A percentile compares a stretch with the other conserved stretches of the same genome.
Evolutionary conservation across 2,329 filamentous ascomycete genomes (phyloP).

Genomic region (Thielaviopsis populi): DNA sequence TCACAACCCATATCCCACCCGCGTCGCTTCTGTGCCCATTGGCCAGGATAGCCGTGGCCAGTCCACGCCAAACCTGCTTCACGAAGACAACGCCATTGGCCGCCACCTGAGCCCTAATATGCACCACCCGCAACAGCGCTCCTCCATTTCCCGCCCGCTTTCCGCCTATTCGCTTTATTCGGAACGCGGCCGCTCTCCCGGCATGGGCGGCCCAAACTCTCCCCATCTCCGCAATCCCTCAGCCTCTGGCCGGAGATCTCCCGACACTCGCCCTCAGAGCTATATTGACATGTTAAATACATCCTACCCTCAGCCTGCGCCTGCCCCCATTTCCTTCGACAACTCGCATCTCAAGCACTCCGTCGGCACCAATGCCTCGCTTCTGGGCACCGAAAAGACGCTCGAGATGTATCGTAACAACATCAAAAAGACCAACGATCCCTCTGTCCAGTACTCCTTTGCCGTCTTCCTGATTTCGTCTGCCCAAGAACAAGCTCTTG

Average conservation of each 20-base stretch:
- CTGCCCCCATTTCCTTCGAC: slow-evolving; percentile 54
- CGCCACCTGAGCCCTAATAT: slow-evolving; percentile 49
- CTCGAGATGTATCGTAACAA: slow-evolving; percentile 96
- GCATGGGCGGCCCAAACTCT: slow-evolving; percentile 25
- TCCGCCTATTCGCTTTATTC: slow-evolving; percentile 65
- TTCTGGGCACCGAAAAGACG: slow-evolving; percentile 83
- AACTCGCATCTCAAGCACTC: slow-evolving; percentile 65
- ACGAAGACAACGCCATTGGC: slow-evolving; percentile 34
- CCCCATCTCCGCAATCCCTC: slow-evolving; percentile 35
- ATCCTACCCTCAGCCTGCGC: slow-evolving; percentile 65
- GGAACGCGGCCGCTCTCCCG: slow-evolving; percentile 53
- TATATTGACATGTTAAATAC: slow-evolving; percentile 48
- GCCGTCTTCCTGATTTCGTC: slow-evolving; percentile 86
- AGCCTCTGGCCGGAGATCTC: slow-evolving; percentile 38
- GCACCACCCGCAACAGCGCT: slow-evolving; percentile 35
- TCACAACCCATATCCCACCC: slow-evolving; percentile 36
- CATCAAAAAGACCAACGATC: slow-evolving; percentile 90
- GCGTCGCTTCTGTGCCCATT: slow-evolving; percentile 30
- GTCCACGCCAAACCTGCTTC: slow-evolving; percentile 38
- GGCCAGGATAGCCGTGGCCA: slow-evolving; percentile 30
- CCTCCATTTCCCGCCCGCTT: slow-evolving; percentile 50
- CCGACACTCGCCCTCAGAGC: slow-evolving; percentile 37
- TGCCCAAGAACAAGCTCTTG: slow-evolving; percentile 60
- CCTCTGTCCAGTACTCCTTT: slow-evolving; percentile 87
- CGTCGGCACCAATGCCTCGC: slow-evolving; percentile 77